Evolutionary conservation across 768 basidiomycete species (phyloP).

Genomic region (Russula brevipes): DNA sequence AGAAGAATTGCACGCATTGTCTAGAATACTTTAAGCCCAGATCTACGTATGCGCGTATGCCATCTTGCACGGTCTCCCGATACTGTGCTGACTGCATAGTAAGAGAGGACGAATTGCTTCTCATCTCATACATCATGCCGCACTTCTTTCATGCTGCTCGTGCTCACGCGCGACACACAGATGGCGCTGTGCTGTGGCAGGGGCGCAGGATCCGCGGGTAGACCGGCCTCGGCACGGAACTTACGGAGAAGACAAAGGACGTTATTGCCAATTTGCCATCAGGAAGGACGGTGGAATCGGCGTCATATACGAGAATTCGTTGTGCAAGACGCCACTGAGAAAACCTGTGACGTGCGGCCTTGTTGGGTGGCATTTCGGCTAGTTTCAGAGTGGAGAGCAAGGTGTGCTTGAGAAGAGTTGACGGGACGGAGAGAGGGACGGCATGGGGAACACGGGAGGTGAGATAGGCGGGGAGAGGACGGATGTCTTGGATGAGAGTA

Average conservation of each 20-base stretch:
- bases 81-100: too few relatives aligned
- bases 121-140: too few relatives aligned
- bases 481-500: constrained; percentile 78
- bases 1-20: too few relatives aligned
- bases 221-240: constrained; percentile 55
- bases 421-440: constrained; percentile 85
- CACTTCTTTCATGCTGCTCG: too few relatives aligned
- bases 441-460: constrained; percentile 61
- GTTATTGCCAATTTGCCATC: constrained; percentile 66
- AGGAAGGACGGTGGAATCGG: constrained; percentile 57
- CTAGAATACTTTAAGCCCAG: too few relatives aligned
- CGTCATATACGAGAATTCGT: constrained; percentile 80
- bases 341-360: constrained; percentile 54
- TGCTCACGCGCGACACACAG: too few relatives aligned
- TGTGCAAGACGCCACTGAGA: constrained; percentile 50
- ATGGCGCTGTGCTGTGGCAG: too few relatives aligned
- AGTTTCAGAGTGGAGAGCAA: constrained; percentile 77
- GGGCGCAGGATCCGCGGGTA: constrained; percentile 22
- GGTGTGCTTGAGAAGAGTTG: constrained; percentile 89
- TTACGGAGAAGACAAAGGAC: constrained; percentile 71
- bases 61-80: too few relatives aligned
- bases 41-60: too few relatives aligned
- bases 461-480: constrained; percentile 71
- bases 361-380: constrained; percentile 67
- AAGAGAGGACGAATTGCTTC: too few relatives aligned